Conservation (phyloP, 2,329 filamentous ascomycete species). For the Alternaria sp. region DNA sequence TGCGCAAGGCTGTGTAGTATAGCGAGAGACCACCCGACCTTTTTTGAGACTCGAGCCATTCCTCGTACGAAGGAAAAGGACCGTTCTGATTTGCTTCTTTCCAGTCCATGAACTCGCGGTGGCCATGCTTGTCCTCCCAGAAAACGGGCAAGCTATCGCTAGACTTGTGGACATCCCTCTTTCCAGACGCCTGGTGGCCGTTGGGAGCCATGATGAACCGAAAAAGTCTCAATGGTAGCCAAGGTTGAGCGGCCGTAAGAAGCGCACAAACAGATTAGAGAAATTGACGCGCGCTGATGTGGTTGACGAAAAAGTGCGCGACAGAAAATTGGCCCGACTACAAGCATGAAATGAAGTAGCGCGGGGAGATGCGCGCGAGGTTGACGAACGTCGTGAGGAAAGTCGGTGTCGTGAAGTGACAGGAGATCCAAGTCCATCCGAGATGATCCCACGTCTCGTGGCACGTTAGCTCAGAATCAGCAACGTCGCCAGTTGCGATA, state of each 20-base stretch:
- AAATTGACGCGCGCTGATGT: constrained; percentile 21
- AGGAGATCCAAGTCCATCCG: constrained; percentile 43
- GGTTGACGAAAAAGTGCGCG: constrained; percentile 20
- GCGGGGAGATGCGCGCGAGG: constrained; percentile 35
- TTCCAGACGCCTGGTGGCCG: constrained; percentile 23
- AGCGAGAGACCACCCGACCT: constrained; percentile 42
- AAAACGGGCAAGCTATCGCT: constrained; percentile 22
- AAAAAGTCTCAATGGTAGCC: constrained; percentile 19
- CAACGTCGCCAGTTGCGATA: constrained; percentile 24
- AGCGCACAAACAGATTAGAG: constrained; percentile 14
- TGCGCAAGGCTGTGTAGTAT: constrained; percentile 41
- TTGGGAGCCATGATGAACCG: constrained; percentile 32
- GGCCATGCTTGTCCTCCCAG: constrained; percentile 37
- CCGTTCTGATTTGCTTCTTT: constrained; percentile 30
- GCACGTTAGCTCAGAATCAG: constrained; percentile 41
- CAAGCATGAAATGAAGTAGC: constrained; percentile 21
- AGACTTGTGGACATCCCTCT: constrained; percentile 15
- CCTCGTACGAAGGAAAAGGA: constrained; percentile 41
- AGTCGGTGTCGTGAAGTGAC: constrained; percentile 44
- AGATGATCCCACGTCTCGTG: constrained; percentile 48
- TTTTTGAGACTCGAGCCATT: constrained; percentile 39
- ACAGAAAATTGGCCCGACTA: constrained; percentile 15
- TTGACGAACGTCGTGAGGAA: constrained; percentile 30
- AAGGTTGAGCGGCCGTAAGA: constrained; percentile 17
- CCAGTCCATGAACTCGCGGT: constrained; percentile 40